Evolutionary conservation across 345 rosid species (phyloP).

Genomic region (thale cress (Arabidopsis thaliana)): DNA sequence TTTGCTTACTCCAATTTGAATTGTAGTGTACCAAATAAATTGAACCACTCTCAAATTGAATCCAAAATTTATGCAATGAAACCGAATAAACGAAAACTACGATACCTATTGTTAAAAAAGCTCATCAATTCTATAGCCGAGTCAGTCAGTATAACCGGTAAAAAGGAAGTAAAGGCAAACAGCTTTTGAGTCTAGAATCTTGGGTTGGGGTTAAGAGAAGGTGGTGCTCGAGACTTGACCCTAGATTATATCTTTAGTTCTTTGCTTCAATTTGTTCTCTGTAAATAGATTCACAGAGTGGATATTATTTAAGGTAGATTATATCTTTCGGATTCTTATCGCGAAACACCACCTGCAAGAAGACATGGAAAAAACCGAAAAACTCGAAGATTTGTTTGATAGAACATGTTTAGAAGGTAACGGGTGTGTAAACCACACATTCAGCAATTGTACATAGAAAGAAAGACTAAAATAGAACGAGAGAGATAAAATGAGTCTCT

Average conservation of each 20-base stretch:
- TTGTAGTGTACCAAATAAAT: neutral
- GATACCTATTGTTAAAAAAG: no score
- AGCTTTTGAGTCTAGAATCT: neutral
- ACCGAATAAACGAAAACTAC: neutral
- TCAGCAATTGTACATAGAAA: neutral
- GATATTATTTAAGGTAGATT: neutral
- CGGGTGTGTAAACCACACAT: constrained; percentile 1
- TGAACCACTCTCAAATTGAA: neutral
- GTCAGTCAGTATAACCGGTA: neutral
- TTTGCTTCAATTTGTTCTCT: neutral
- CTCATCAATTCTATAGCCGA: no score
- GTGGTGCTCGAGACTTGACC: neutral
- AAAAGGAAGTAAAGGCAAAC: neutral
- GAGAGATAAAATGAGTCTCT: constrained; percentile 32
- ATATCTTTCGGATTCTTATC: neutral
- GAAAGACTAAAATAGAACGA: neutral
- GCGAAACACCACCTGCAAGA: neutral
- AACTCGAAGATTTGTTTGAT: neutral
- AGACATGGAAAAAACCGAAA: neutral
- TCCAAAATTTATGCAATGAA: neutral
- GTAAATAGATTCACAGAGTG: neutral
- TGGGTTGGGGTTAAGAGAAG: neutral
- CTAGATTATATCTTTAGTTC: neutral
- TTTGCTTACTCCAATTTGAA: neutral
- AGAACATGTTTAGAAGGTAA: neutral